These are phyloP conservation scores for Centrapalus pauciflorus DNA, from an alignment of 129 eudicot species.

Conservation along the genomic window DNA sequence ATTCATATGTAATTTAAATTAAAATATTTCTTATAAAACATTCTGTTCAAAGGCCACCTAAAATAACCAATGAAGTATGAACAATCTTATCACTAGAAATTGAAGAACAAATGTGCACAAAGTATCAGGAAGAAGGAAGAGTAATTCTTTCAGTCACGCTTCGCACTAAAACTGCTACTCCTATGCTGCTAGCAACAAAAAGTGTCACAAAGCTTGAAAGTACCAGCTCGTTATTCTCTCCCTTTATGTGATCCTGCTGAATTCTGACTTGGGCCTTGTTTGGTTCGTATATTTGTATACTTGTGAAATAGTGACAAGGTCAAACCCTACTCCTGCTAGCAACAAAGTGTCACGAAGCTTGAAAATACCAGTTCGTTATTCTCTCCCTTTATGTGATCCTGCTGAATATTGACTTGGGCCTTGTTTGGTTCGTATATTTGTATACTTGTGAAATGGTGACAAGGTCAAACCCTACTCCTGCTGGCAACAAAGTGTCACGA, in stretches of 20 bases:
- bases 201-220: background rate
- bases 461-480: too few species aligned
- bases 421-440: too few species aligned
- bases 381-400: too few species aligned
- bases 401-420: too few species aligned
- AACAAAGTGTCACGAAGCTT: too few species aligned
- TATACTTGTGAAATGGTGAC: too few species aligned
- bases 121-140: background rate
- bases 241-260: background rate
- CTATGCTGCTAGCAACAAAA: background rate
- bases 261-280: background rate
- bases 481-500: too few species aligned
- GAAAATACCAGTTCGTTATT: too few species aligned
- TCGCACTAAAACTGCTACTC: too few species aligned
- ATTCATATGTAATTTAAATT: background rate
- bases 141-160: background rate
- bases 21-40: background rate
- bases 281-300: background rate
- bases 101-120: background rate
- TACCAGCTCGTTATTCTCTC: background rate
- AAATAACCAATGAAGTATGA: background rate
- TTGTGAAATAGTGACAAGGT: background rate
- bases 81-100: background rate
- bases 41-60: background rate
- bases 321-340: too few species aligned